Base-by-base conservation (phyloP, 306 rosid genomes). In the Potentilla sterilis region DNA sequence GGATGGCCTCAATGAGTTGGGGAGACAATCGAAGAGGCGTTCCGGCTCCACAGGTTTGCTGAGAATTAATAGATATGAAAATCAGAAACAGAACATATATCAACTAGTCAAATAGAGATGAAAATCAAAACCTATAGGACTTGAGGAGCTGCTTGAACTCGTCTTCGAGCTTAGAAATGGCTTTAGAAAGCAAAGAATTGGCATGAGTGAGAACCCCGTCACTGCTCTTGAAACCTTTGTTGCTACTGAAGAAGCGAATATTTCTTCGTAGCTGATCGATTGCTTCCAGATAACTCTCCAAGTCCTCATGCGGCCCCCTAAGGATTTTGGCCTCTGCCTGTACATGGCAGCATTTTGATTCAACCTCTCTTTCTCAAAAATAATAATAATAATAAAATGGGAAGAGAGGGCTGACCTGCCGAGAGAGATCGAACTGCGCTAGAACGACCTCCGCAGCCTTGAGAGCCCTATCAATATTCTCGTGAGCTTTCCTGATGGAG, bases 21-120 rank as follows among this genome's bases (percentile, higher is more conserved):
- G 97, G 75, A 95, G 97, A 81, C 99, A 86, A 69, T 95, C 99
- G 63, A 95, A 95, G 81, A 95, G 97, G 52, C 97, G 92, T 68
- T 95, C 97, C 65, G 98, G 99, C 71, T 95, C 99, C 97, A 95
- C 99, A 47, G 98, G 93, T 81, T 95, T 95, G 90, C 99, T 95
- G 88, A 81, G 85, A 86, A 77, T 64, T 55, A 66, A 77, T 72
- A 77, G 47, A 58, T 57, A 73, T 46, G 58, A 68, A 70, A 47
- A 24, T 21, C 13, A 13, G 28, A 58, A 41, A 41, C 7, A 1
- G 6, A 41, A 6, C 11, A 42, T 10, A 42, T 12, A 64, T 9
- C 70, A 80, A 40, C 32, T 6, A 51, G 18, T 6, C 76, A 52
- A 28, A 34, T 3, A 47, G n/a, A 59, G 69, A 73, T 65, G 59